A percentile compares a stretch with the other conserved stretches of the same genome.
Evolutionary conservation across 495 filamentous ascomycete genomes (phyloP).

Genomic region (Thermothielavioides terrestris): DNA sequence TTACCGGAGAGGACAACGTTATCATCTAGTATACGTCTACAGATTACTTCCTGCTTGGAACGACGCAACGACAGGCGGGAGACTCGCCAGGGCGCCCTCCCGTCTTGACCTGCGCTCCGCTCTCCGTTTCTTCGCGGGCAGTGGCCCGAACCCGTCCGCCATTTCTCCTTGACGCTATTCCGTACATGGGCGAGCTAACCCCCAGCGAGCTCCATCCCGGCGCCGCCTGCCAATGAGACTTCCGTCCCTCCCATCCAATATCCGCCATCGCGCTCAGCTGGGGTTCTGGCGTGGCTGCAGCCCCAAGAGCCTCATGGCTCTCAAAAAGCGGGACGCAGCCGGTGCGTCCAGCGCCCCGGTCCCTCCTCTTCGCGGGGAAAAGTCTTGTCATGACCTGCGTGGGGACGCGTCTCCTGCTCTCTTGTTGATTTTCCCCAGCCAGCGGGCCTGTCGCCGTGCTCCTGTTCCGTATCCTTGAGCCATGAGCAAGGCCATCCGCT

Average conservation of each 20-base stretch:
- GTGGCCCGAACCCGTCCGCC: too few relatives aligned
- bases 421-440: neutral
- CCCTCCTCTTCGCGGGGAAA: neutral
- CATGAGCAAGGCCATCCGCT: slow-evolving; percentile 1
- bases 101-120: too few relatives aligned
- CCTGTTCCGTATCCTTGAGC: neutral
- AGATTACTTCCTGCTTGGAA: too few relatives aligned
- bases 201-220: neutral
- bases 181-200: neutral
- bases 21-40: too few relatives aligned
- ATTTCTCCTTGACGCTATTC: neutral
- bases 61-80: too few relatives aligned
- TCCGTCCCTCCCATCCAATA: neutral
- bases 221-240: neutral
- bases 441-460: neutral
- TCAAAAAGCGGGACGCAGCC: slow-evolving; percentile 5
- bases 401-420: neutral
- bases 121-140: too few relatives aligned
- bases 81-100: too few relatives aligned
- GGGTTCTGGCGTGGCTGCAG: neutral
- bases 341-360: neutral
- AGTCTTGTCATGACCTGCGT: neutral
- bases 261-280: neutral
- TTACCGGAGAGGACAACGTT: too few relatives aligned
- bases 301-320: slow-evolving; percentile 1